These are phyloP conservation scores for Ampelocalamus luodianensis DNA, from an alignment of 176 grass and related monocot genomes.

Conservation along the genomic window DNA sequence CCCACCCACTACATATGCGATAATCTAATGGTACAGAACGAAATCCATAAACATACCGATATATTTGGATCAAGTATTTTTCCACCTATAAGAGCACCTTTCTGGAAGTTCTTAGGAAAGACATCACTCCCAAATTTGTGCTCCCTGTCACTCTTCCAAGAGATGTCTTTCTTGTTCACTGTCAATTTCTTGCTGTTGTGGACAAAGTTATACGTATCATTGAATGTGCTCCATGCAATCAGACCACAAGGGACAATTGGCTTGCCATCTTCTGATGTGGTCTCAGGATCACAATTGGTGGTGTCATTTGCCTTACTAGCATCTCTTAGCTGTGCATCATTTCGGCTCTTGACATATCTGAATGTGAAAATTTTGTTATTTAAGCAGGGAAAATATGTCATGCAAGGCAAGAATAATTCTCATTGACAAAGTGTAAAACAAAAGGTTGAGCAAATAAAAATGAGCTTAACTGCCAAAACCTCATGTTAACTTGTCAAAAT, in stretches of 20 bases:
- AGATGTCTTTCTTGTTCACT: slow-evolving; percentile 86
- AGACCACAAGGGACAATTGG: slow-evolving; percentile 93
- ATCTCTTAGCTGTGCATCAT: slow-evolving; percentile 75
- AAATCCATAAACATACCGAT: slow-evolving; percentile 56
- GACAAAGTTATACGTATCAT: slow-evolving; percentile 86
- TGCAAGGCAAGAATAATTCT: slow-evolving; percentile 16
- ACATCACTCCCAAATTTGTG: slow-evolving; percentile 96
- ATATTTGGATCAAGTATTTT: slow-evolving; percentile 44
- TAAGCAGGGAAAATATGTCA: slow-evolving; percentile 26
- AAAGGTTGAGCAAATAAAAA: not conserved
- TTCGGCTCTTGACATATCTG: slow-evolving; percentile 98
- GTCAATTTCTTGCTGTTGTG: slow-evolving; percentile 51
- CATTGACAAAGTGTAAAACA: slow-evolving; percentile 14
- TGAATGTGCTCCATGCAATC: slow-evolving; percentile 97
- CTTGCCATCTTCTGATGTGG: slow-evolving; percentile 53
- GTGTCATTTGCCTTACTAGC: slow-evolving; percentile 54
- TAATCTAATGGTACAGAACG: not conserved
- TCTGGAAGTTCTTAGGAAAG: slow-evolving; percentile 93
- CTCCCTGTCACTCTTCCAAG: slow-evolving; percentile 97
- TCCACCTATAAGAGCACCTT: slow-evolving; percentile 75
- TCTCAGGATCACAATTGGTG: slow-evolving; percentile 74
- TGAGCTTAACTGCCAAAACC: slow-evolving; percentile 12
- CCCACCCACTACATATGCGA: slow-evolving; percentile 24
- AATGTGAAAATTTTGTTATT: slow-evolving; percentile 28
- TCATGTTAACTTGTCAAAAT: slow-evolving; percentile 7